Evolutionary conservation across 148 eudicot genomes (phyloP), one percentile per base, ranked within the genome.

Genomic region (Selenicereus undatus): DNA sequence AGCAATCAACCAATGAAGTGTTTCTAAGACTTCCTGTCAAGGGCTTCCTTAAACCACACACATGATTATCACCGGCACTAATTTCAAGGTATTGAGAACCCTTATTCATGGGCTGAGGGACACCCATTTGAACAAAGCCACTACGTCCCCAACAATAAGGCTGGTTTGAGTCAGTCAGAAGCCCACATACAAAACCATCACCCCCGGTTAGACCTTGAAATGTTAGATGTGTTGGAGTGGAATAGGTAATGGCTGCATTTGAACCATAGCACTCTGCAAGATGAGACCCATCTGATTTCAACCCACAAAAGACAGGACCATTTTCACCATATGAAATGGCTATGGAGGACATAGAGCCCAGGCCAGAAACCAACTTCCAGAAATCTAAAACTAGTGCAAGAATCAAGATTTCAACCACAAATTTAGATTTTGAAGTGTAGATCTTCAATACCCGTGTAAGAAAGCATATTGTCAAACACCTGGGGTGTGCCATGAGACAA

Each of bases 111-210:
- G 90, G 90, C 21, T 85, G 87, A 82, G 97, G 95, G 27, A 91
- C 89, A 75, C 98, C 99, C 87, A 91, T 90, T 68, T 87, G 85
- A 12, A 93, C 78, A 66, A 87, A 91, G 24, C 78, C 80, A 84
- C 90, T 92, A 69, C 80, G 89, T 58, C 99, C 99, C 99, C 99
- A 95, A 84, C 99, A 95, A 76, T 88, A 95, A 64, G 99, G 99
- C 80, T 89, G 89, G 66, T 86, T 72, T 22, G 94, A 85, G 65
- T 79, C 82, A 76, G 88, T 83, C 26, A 89, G 74, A 36, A 95
- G 89, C 24, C 99, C 99, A 85, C 99, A 95, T 0, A 95, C 89
- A 88, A 95, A 93, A 74, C 99, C 95, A 79, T 90, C 89, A 9
- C 99, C 99, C 6, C 90, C 99, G 0, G 95, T 84, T 75, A 95